A percentile compares a stretch with the other conserved stretches of the same genome.
phyloP scores from a whole-genome alignment of 306 rosid species.

The Fagus crenata region DNA sequence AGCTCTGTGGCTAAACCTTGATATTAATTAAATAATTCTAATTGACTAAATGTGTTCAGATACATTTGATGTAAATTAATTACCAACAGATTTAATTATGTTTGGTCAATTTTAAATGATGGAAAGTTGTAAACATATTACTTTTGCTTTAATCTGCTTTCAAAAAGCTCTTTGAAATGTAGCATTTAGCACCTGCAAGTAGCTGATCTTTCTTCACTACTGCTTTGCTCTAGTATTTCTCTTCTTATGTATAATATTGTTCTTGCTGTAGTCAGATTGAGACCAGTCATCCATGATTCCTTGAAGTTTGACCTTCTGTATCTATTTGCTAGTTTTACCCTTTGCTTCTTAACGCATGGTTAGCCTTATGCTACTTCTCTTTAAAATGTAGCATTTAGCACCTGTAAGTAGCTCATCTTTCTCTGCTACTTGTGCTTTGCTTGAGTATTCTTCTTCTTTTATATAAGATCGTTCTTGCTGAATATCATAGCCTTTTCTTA shows the following conservation, averaged over 20 bases:
- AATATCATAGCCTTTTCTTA: too few species aligned
- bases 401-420: neutral
- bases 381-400: neutral
- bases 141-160: slow-evolving; percentile 8
- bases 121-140: neutral
- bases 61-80: neutral
- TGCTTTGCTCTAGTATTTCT: too few species aligned
- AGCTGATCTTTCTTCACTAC: neutral
- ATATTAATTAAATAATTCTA: neutral
- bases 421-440: neutral
- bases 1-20: neutral
- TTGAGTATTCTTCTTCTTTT: too few species aligned
- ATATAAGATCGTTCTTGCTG: too few species aligned
- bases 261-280: neutral
- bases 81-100: neutral
- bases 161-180: neutral
- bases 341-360: too few species aligned
- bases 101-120: neutral
- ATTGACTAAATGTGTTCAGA: neutral
- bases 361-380: too few species aligned
- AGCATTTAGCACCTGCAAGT: neutral
- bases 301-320: neutral
- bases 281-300: neutral
- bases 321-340: too few species aligned
- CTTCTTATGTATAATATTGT: too few species aligned